Conservation (phyloP, 2,329 filamentous ascomycete genomes). For the Aureobasidium musti region DNA sequence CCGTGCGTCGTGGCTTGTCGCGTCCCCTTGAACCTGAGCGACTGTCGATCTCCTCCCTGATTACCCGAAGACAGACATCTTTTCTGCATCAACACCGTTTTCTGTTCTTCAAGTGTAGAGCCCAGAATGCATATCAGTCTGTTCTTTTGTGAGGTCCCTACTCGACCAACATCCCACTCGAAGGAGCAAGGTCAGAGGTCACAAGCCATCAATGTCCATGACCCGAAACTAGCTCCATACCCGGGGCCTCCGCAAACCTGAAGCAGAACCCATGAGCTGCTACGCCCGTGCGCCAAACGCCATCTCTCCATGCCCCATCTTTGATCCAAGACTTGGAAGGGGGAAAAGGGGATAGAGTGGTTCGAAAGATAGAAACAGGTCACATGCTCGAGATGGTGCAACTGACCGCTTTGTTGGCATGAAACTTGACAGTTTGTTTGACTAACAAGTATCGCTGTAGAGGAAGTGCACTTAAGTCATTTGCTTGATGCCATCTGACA, state of each 20-base stretch:
- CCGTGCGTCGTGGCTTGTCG: conserved; percentile 22
- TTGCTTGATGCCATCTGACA: neutral
- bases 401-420: conserved; percentile 3
- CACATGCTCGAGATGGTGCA: neutral
- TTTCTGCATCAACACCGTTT: neutral
- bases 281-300: neutral
- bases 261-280: neutral
- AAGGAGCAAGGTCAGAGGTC: no score
- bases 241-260: conserved; percentile 6
- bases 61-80: neutral
- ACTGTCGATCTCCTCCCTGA: conserved; percentile 20
- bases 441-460: conserved; percentile 2
- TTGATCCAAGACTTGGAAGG: neutral
- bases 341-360: neutral
- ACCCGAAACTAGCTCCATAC: neutral
- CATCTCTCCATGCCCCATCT: neutral
- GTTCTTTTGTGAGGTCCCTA: neutral
- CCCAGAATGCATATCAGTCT: neutral
- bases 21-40: conserved; percentile 19
- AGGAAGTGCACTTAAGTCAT: neutral
- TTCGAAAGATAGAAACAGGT: neutral
- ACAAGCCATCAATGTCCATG: conserved; percentile 16
- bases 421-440: neutral
- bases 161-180: no score
- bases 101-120: neutral